A percentile compares a stretch with the other conserved stretches of the same genome.
phyloP scores from a whole-genome alignment of 176 grass and related monocot species.

The Raddia guianensis region DNA sequence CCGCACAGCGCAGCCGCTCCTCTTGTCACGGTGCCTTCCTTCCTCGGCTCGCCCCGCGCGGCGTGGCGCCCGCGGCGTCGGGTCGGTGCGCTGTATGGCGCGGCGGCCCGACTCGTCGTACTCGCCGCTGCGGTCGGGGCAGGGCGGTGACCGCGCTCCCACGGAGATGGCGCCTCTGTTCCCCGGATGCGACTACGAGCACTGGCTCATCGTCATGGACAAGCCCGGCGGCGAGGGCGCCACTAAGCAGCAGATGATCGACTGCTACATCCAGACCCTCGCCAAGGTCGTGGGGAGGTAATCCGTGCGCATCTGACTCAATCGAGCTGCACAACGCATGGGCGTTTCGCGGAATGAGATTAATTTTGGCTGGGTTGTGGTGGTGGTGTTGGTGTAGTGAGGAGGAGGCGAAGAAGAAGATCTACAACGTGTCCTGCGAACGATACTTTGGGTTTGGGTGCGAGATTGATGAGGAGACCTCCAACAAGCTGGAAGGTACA shows the following conservation, averaged over 20 bases:
- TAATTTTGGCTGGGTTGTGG: conserved; percentile 17
- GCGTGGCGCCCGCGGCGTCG: conserved; percentile 28
- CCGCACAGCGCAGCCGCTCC: conserved; percentile 18
- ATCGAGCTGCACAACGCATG: neutral
- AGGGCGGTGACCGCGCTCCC: conserved; percentile 70
- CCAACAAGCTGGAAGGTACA: conserved; percentile 89
- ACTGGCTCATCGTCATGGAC: conserved; percentile 99
- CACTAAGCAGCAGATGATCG: conserved; percentile 95
- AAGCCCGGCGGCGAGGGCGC: conserved; percentile 86
- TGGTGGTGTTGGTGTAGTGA: conserved; percentile 51
- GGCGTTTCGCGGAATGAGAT: neutral
- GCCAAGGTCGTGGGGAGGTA: conserved; percentile 94
- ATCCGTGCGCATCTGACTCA: neutral
- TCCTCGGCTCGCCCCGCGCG: conserved; percentile 3
- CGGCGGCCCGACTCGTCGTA: conserved; percentile 58
- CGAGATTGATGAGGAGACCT: conserved; percentile 87
- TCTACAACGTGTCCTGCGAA: conserved; percentile 98
- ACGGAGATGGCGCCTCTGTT: conserved; percentile 93
- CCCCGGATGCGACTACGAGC: conserved; percentile 95
- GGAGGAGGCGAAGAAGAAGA: conserved; percentile 90
- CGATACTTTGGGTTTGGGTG: conserved; percentile 95
- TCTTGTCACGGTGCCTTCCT: neutral
- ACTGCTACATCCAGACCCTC: conserved; percentile 94
- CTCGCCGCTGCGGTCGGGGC: conserved; percentile 70
- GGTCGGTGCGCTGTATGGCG: conserved; percentile 74